A percentile compares a stretch with the other conserved stretches of the same genome.
phyloP scores from a whole-genome alignment of 2,329 filamentous ascomycete species.

The Aureobasidium sp. region DNA sequence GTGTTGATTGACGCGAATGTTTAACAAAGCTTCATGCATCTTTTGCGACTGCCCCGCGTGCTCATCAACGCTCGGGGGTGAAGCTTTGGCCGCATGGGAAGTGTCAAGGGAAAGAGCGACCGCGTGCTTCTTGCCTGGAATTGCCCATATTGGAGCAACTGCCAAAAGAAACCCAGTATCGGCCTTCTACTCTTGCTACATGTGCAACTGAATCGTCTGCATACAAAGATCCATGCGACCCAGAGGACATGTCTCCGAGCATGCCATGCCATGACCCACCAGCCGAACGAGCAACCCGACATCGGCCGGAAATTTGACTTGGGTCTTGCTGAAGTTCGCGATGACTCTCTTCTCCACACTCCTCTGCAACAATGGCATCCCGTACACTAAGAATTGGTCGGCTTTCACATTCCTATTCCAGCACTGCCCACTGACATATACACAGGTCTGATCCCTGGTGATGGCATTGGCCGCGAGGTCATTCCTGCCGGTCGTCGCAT shows the following conservation, averaged over 20 bases:
- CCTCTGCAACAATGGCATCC: constrained; percentile 44
- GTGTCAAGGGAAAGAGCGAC: not conserved
- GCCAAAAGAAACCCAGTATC: not conserved
- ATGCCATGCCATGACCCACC: not conserved
- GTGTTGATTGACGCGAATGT: not conserved
- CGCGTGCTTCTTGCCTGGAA: not conserved
- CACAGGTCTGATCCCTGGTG: constrained; percentile 86
- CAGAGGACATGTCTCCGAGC: not conserved
- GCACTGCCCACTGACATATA: constrained; percentile 4
- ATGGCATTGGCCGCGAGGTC: constrained; percentile 97
- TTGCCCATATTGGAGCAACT: not conserved
- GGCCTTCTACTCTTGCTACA: not conserved
- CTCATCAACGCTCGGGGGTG: not conserved
- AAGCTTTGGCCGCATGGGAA: constrained; percentile 4
- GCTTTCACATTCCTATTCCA: constrained; percentile 18
- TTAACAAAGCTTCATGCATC: not conserved
- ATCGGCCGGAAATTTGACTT: constrained; percentile 12
- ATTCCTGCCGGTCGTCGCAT: constrained; percentile 87
- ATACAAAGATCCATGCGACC: not conserved
- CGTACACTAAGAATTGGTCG: constrained; percentile 60
- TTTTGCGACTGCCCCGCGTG: constrained; percentile 8
- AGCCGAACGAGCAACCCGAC: not conserved
- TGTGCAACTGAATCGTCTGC: too few relatives aligned
- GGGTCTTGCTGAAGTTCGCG: not conserved
- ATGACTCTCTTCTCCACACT: constrained; percentile 7